Evolutionary conservation across 257 asterid species (phyloP), one percentile per base, ranked within the genome.

Genomic region (Petunia axillaris): DNA sequence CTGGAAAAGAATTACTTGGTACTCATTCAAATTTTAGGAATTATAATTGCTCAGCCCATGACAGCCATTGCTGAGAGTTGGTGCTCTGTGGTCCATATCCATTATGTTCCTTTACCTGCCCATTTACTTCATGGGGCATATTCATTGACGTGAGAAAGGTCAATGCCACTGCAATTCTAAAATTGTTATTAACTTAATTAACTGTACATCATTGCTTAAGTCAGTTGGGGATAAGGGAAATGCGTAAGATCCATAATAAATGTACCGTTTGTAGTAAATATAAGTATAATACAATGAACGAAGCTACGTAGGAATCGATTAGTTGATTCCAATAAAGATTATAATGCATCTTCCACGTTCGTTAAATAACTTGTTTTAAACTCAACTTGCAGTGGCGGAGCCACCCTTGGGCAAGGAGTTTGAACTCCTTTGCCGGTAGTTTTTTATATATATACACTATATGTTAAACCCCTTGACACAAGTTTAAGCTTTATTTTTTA

Each of bases 1-100:
- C 8, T 9, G 3, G 4, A 62, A 62, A 62, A 62, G 15, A 62
- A 36, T 62, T n/a, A 15, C n/a, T 4, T 62, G 9, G 1, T 37
- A 44, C 25, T 48, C 50, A 70, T 46, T 71, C 77, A 50, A n/a
- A 13, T 25, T 73, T 50, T 35, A 73, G 3, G 35, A 46, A 46
- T 52, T 2, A 8, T 8, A 10, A 50, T 7, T 11, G 6, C 5
- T 73, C 46, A 50, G 50, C 9, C 62, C 38, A 35, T 48, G 77
- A 71, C 62, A 35, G 13, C 5, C 6, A 50, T 73, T 73, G 46
- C 53, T 50, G 36, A 36, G 50, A 73, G 0, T 35, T 50, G 62
- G 78, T 73, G 78, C 46, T 50, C 36, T 73, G 46, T 73, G 78
- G 78, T 48, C 77, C 78, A 73, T 50, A 50, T 73, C 78, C 78